Conservation (phyloP, 352 stramenopile genomes). For the Globisporangium nunn region DNA sequence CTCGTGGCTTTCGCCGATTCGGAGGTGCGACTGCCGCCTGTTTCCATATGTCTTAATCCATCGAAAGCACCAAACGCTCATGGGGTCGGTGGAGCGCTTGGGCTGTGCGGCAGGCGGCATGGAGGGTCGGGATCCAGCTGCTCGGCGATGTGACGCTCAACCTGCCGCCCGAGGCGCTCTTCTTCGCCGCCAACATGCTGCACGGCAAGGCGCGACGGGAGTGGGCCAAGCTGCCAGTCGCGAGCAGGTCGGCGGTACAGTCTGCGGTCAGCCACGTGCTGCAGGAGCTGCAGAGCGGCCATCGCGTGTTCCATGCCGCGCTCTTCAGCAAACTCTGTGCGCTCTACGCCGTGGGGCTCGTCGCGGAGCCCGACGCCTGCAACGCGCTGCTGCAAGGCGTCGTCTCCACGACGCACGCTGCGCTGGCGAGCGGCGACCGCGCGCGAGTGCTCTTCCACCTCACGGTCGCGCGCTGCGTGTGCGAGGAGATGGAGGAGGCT, state of each 20-base stretch:
- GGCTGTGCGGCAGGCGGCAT: conserved; percentile 22
- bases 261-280: conserved; percentile 30
- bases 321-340: conserved; percentile 53
- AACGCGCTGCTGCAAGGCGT: conserved; percentile 25
- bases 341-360: conserved; percentile 47
- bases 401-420: conserved; percentile 20
- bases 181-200: conserved; percentile 72
- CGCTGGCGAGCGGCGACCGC: conserved; percentile 16
- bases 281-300: conserved; percentile 20
- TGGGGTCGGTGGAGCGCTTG: neutral
- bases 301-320: conserved; percentile 20
- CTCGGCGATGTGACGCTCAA: conserved; percentile 38
- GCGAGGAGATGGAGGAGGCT: conserved; percentile 59
- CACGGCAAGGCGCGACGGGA: conserved; percentile 61
- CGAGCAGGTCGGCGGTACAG: conserved; percentile 29
- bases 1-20: conserved; percentile 45
- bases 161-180: conserved; percentile 46
- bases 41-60: neutral
- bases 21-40: conserved; percentile 18
- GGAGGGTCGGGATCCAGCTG: conserved; percentile 40
- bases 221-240: conserved; percentile 37
- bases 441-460: conserved; percentile 42
- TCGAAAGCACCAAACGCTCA: neutral
- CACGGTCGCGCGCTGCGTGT: conserved; percentile 47
- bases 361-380: conserved; percentile 48